These are phyloP conservation scores for Sphaerostilbella broomeana DNA, from an alignment of 2,329 filamentous ascomycete genomes.

Conservation along the genomic window DNA sequence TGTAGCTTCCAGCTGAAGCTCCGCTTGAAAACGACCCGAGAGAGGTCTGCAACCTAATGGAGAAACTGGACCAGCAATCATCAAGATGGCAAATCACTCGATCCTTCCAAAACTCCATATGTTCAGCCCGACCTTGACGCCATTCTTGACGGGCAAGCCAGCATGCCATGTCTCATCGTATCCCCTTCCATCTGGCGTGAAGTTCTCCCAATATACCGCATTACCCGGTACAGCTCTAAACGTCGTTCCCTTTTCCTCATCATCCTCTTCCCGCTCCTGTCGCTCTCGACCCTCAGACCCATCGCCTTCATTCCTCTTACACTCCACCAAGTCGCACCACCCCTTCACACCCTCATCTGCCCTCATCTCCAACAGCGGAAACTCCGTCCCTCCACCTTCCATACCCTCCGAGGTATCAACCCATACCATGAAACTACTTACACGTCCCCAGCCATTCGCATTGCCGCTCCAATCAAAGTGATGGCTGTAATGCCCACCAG, in stretches of 20 bases:
- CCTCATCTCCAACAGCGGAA: conserved; percentile 35
- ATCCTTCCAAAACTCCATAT: conserved; percentile 46
- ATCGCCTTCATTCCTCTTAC: conserved; percentile 19
- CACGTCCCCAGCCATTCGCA: conserved; percentile 39
- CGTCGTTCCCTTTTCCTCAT: conserved; percentile 26
- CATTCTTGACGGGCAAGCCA: conserved; percentile 42
- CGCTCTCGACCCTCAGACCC: too few species aligned
- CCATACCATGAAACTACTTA: conserved; percentile 51
- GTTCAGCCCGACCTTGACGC: conserved; percentile 49
- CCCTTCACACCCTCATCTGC: conserved; percentile 20
- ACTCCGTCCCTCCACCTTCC: conserved; percentile 44
- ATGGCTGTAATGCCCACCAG: conserved; percentile 44
- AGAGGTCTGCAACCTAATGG: too few species aligned
- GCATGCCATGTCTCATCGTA: conserved; percentile 51
- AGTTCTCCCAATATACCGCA: conserved; percentile 54
- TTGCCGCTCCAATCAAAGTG: conserved; percentile 49
- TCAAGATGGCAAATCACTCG: conserved; percentile 15
- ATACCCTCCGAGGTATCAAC: conserved; percentile 33
- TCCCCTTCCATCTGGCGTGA: conserved; percentile 43
- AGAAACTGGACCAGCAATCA: too few species aligned
- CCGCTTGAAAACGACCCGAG: too few species aligned
- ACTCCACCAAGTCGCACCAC: conserved; percentile 47
- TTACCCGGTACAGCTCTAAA: conserved; percentile 47
- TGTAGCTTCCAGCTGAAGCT: too few species aligned
- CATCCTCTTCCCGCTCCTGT: conserved; percentile 8